These are phyloP conservation scores for Daldinia vernicosa DNA, from an alignment of 495 filamentous ascomycete genomes.

Conservation along the genomic window DNA sequence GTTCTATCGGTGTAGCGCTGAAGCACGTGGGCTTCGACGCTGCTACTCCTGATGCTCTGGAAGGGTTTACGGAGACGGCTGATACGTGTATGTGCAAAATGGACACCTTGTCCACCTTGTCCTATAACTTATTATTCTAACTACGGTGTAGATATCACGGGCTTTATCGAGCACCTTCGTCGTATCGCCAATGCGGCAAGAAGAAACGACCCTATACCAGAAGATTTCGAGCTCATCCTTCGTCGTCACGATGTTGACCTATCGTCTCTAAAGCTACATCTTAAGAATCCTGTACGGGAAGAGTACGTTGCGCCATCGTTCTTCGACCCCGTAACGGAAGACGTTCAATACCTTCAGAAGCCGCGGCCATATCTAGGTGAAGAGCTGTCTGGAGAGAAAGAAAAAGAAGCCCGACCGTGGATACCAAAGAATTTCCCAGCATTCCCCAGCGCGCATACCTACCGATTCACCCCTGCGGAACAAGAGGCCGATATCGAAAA, in stretches of 20 bases:
- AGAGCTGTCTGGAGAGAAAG: slow-evolving; percentile 54
- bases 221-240: slow-evolving; percentile 53
- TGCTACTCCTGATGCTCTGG: slow-evolving; percentile 52
- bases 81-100: slow-evolving; percentile 51
- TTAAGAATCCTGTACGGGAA: slow-evolving; percentile 51
- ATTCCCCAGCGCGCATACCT: slow-evolving; percentile 58
- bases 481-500: slow-evolving; percentile 49
- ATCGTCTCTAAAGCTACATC: slow-evolving; percentile 50
- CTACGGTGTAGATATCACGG: slow-evolving; percentile 46
- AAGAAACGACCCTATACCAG: slow-evolving; percentile 48
- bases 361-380: slow-evolving; percentile 50
- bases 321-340: slow-evolving; percentile 43
- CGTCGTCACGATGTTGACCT: slow-evolving; percentile 49
- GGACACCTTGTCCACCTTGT: neutral
- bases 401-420: slow-evolving; percentile 53
- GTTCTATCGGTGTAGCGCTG: slow-evolving; percentile 52
- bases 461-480: slow-evolving; percentile 52
- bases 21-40: slow-evolving; percentile 55
- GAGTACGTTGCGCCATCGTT: slow-evolving; percentile 44
- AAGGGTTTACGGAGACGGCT: slow-evolving; percentile 50
- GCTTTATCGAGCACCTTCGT: slow-evolving; percentile 46
- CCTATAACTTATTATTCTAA: slow-evolving; percentile 13
- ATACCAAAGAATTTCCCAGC: slow-evolving; percentile 56
- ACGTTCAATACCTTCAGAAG: slow-evolving; percentile 42
- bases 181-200: slow-evolving; percentile 49